Percentiles rank a stretch among this genome's conserved stretches.
phyloP scores from a whole-genome alignment of 306 rosid genomes.

The Albizia julibrissin region DNA sequence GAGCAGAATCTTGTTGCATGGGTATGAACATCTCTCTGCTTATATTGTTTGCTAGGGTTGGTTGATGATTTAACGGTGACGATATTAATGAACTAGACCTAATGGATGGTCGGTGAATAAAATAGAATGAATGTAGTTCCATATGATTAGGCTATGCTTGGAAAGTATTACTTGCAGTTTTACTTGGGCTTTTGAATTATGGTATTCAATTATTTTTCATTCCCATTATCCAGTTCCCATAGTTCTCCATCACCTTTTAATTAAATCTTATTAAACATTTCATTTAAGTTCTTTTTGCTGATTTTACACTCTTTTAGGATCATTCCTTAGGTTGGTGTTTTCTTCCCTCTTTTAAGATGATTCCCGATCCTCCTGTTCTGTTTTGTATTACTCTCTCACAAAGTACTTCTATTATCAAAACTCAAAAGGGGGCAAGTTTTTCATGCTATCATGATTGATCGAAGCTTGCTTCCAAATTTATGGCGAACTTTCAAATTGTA shows the following conservation, averaged over 20 bases:
- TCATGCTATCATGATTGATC: slow-evolving; percentile 13
- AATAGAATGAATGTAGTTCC: background rate
- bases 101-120: background rate
- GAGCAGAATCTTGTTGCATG: slow-evolving; percentile 96
- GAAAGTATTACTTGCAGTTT: slow-evolving; percentile 3
- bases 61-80: background rate
- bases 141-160: background rate
- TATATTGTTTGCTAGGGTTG: background rate
- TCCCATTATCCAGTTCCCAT: background rate
- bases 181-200: background rate
- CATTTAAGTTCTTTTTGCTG: background rate
- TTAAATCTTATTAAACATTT: background rate
- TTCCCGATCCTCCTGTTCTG: background rate
- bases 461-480: slow-evolving; percentile 12
- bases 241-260: background rate
- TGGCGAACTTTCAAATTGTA: background rate
- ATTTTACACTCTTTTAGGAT: slow-evolving; percentile 6
- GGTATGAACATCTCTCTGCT: slow-evolving; percentile 53
- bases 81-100: slow-evolving; percentile 11
- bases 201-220: slow-evolving; percentile 20
- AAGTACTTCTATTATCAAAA: background rate
- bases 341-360: background rate
- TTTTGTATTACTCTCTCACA: background rate
- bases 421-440: background rate
- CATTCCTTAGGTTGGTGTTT: background rate